Conservation (phyloP, 2,329 filamentous ascomycete species). For the Stemphylium beticola region DNA sequence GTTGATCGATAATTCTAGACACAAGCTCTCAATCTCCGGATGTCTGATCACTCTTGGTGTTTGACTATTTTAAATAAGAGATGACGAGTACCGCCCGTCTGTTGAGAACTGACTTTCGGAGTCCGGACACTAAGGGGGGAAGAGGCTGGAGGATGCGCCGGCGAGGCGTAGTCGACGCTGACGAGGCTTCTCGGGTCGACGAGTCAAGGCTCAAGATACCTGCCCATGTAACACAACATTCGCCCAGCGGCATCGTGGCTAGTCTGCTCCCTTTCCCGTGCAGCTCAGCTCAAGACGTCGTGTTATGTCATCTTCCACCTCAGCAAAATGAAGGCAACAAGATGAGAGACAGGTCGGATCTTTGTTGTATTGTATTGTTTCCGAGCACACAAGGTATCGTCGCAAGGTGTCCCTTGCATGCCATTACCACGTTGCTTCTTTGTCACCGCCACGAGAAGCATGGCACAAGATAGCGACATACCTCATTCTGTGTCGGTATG, state of each 20-base stretch:
- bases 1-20: slow-evolving; percentile 14
- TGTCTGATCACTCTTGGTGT: slow-evolving; percentile 1
- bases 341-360: not conserved
- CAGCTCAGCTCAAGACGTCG: not conserved
- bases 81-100: slow-evolving; percentile 5
- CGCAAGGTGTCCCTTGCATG: not conserved
- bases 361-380: not conserved
- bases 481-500: not conserved
- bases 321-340: not conserved
- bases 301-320: not conserved
- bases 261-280: not conserved
- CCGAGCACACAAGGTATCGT: not conserved
- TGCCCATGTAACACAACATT: slow-evolving; percentile 4
- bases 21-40: slow-evolving; percentile 12
- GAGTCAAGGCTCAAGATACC: slow-evolving; percentile 9
- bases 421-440: not conserved
- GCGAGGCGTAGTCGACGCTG: slow-evolving; percentile 3
- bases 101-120: slow-evolving; percentile 7
- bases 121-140: not conserved
- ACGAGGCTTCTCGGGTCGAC: slow-evolving; percentile 7
- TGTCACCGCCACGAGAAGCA: not conserved
- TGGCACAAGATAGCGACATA: not conserved
- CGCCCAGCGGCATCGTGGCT: not conserved
- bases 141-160: not conserved
- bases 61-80: slow-evolving; percentile 2